phyloP scores from a whole-genome alignment of 805 yeast species.

The Cyberlindnera suaveolens region DNA sequence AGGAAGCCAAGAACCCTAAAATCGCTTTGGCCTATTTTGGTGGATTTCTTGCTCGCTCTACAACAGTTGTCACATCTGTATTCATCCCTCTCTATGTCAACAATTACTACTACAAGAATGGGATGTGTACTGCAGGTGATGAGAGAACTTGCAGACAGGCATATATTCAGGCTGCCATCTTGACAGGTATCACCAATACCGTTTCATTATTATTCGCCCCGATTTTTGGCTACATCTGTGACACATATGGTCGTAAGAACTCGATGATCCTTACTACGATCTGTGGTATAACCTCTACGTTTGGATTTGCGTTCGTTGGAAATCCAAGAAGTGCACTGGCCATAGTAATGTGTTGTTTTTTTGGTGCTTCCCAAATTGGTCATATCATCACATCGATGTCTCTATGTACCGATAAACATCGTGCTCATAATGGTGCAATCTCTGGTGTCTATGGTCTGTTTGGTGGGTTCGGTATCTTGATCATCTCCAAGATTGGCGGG shows the following conservation, averaged over 20 bases:
- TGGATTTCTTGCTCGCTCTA: slow-evolving; percentile 56
- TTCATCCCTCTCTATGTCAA: slow-evolving; percentile 62
- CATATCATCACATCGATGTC: slow-evolving; percentile 60
- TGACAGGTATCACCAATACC: slow-evolving; percentile 62
- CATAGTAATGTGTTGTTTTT: slow-evolving; percentile 33
- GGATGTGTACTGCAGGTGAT: slow-evolving; percentile 37
- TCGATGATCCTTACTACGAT: slow-evolving; percentile 33
- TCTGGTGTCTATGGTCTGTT: slow-evolving; percentile 63
- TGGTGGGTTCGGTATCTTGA: slow-evolving; percentile 63
- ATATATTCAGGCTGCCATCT: slow-evolving; percentile 56
- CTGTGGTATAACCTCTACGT: slow-evolving; percentile 39
- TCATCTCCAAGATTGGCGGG: slow-evolving; percentile 59
- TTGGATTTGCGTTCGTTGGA: slow-evolving; percentile 28
- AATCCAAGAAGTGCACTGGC: slow-evolving; percentile 31
- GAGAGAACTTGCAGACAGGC: slow-evolving; percentile 52
- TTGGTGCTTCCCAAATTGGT: slow-evolving; percentile 60
- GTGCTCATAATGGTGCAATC: slow-evolving; percentile 51
- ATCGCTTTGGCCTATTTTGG: slow-evolving; percentile 55
- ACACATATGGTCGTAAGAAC: slow-evolving; percentile 33
- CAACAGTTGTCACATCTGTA: slow-evolving; percentile 50
- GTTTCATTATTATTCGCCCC: slow-evolving; percentile 58
- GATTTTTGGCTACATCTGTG: slow-evolving; percentile 53
- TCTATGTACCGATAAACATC: slow-evolving; percentile 40
- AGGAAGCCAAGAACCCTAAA: slow-evolving; percentile 40
- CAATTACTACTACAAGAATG: slow-evolving; percentile 44